Evolutionary conservation across 345 rosid genomes (phyloP).

Genomic region (Citrus australasica): DNA sequence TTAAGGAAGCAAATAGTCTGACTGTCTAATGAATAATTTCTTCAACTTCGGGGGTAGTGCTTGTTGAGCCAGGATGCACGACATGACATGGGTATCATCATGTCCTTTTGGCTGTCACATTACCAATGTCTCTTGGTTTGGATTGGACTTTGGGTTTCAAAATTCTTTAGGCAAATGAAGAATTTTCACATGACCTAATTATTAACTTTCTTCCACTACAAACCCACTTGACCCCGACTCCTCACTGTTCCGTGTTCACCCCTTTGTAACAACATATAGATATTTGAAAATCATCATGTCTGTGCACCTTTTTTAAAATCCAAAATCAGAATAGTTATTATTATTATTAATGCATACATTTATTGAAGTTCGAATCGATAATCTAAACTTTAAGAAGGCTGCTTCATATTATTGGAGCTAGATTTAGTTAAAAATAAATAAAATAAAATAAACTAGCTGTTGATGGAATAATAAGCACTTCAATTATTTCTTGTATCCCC

Average conservation of each 20-base stretch:
- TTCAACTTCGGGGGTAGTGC: background rate
- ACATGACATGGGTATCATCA: background rate
- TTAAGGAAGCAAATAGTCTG: conserved; percentile 1
- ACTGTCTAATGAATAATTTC: background rate
- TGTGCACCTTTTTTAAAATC: no score
- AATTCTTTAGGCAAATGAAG: background rate
- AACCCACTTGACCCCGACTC: background rate
- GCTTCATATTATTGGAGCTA: no score
- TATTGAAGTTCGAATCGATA: no score
- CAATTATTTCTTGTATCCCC: background rate
- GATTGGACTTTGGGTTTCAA: background rate
- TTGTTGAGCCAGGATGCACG: conserved; percentile 20
- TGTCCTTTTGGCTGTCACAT: background rate
- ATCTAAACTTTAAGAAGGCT: no score
- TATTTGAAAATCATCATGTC: background rate
- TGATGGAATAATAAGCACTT: background rate
- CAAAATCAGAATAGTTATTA: no score
- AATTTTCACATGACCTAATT: background rate
- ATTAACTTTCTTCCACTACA: background rate
- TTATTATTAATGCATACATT: no score
- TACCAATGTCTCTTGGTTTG: background rate
- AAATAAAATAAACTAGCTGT: no score
- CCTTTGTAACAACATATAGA: background rate
- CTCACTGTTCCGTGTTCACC: background rate
- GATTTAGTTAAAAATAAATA: no score